These are phyloP conservation scores for Aspergillus leporis DNA, from an alignment of 495 filamentous ascomycete genomes.

Conservation along the genomic window DNA sequence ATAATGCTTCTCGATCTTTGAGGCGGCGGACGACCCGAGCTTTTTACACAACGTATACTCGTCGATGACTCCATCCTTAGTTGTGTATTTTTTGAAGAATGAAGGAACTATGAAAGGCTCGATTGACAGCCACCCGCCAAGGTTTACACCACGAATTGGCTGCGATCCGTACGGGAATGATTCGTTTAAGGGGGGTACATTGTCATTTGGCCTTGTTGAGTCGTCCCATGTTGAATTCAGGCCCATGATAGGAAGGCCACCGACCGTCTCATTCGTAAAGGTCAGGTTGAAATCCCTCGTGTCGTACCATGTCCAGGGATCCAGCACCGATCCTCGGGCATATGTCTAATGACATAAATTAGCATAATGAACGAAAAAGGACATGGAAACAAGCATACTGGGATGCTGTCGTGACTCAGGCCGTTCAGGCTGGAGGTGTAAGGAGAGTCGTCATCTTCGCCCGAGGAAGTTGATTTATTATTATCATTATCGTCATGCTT, in stretches of 20 bases:
- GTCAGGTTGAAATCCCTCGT: slow-evolving; percentile 93
- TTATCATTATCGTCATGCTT: slow-evolving; percentile 46
- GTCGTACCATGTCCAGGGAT: slow-evolving; percentile 93
- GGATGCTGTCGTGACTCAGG: slow-evolving; percentile 63
- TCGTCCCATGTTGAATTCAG: slow-evolving; percentile 87
- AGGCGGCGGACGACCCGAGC: slow-evolving; percentile 61
- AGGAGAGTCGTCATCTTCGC: slow-evolving; percentile 30
- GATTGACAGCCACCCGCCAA: slow-evolving; percentile 92
- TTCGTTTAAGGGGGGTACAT: slow-evolving; percentile 76
- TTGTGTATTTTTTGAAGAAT: slow-evolving; percentile 70
- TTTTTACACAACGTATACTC: slow-evolving; percentile 78
- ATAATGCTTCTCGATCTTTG: slow-evolving; percentile 85
- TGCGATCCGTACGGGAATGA: slow-evolving; percentile 67
- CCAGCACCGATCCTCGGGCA: slow-evolving; percentile 74
- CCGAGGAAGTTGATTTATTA: neutral
- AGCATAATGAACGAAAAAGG: neutral
- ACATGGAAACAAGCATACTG: slow-evolving; percentile 33
- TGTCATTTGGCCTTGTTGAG: slow-evolving; percentile 69
- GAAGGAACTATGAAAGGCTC: slow-evolving; percentile 97
- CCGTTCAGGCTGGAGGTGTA: slow-evolving; percentile 58
- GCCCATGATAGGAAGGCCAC: slow-evolving; percentile 87
- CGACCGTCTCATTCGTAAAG: slow-evolving; percentile 82
- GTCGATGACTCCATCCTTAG: slow-evolving; percentile 69
- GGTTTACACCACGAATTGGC: slow-evolving; percentile 86
- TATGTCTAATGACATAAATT: slow-evolving; percentile 31